phyloP scores from a whole-genome alignment of 177 flowering plant species.

The Vitis hybrid region DNA sequence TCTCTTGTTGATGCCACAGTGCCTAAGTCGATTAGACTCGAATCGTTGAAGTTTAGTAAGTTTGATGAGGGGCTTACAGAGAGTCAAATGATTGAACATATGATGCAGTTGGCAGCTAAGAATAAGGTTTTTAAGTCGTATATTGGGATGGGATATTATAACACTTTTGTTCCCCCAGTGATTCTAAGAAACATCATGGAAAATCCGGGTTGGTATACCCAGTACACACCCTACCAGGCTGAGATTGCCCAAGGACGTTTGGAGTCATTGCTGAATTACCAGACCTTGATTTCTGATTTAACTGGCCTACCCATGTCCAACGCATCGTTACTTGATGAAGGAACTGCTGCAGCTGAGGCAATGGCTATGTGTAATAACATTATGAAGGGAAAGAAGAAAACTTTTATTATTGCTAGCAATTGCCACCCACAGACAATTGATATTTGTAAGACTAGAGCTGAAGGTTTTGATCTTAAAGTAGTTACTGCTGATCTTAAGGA shows the following conservation, averaged over 20 bases:
- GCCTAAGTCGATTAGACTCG: conserved; percentile 74
- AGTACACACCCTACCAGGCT: conserved; percentile 98
- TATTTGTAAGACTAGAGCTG: conserved; percentile 86
- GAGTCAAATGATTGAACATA: conserved; percentile 85
- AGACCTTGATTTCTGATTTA: conserved; percentile 85
- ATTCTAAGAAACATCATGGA: conserved; percentile 92
- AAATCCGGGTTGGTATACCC: conserved; percentile 98
- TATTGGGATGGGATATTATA: conserved; percentile 98
- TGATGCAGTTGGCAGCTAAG: conserved; percentile 63
- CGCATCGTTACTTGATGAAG: conserved; percentile 93
- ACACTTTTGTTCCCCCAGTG: conserved; percentile 81
- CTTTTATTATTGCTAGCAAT: conserved; percentile 78
- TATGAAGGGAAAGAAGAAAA: conserved; percentile 77
- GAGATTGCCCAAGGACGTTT: conserved; percentile 95
- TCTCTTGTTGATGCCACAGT: conserved; percentile 89
- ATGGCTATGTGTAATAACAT: conserved; percentile 98
- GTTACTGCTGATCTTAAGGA: conserved; percentile 69
- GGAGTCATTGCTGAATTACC: conserved; percentile 84
- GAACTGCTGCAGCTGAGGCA: conserved; percentile 99
- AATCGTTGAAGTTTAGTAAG: conserved; percentile 62
- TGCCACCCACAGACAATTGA: conserved; percentile 95
- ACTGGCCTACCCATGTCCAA: conserved; percentile 98
- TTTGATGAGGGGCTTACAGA: conserved; percentile 92
- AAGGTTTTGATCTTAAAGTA: conserved; percentile 79
- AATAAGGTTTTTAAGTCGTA: conserved; percentile 83